phyloP scores from a whole-genome alignment of 2,329 filamentous ascomycete genomes.

The Apiospora koreana region DNA sequence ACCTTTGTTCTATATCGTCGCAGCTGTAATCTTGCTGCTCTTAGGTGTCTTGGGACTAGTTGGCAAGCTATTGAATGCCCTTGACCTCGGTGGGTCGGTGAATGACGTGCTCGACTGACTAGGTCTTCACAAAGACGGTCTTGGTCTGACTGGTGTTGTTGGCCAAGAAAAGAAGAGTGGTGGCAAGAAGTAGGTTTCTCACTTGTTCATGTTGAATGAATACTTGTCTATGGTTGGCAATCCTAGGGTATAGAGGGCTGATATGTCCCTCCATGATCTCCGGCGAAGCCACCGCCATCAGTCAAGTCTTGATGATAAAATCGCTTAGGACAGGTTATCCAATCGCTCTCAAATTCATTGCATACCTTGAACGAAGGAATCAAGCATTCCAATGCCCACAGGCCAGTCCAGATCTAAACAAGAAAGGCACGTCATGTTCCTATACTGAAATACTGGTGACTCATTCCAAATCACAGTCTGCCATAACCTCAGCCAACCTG shows the following conservation, averaged over 20 bases:
- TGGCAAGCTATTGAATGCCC: slow-evolving; percentile 74
- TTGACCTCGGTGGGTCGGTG: slow-evolving; percentile 80
- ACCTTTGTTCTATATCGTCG: slow-evolving; percentile 89
- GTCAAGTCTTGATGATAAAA: no score
- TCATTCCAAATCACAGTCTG: no score
- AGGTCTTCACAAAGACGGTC: slow-evolving; percentile 71
- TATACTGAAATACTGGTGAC: no score
- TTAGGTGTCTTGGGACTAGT: slow-evolving; percentile 83
- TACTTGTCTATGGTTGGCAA: neutral
- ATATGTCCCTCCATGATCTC: no score
- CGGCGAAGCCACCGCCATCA: no score
- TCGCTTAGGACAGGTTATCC: no score
- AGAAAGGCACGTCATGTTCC: no score
- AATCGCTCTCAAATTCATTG: no score
- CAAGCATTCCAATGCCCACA: no score
- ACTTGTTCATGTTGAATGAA: neutral
- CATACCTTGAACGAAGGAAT: no score
- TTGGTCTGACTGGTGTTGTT: slow-evolving; percentile 62
- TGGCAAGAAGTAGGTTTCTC: slow-evolving; percentile 17
- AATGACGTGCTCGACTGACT: slow-evolving; percentile 77
- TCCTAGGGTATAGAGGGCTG: neutral
- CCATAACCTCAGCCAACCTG: no score
- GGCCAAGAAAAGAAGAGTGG: slow-evolving; percentile 41
- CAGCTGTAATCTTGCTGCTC: slow-evolving; percentile 81
- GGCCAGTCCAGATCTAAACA: no score